Evolutionary conservation across 345 rosid species (phyloP).

Genomic region (Microcos paniculata): DNA sequence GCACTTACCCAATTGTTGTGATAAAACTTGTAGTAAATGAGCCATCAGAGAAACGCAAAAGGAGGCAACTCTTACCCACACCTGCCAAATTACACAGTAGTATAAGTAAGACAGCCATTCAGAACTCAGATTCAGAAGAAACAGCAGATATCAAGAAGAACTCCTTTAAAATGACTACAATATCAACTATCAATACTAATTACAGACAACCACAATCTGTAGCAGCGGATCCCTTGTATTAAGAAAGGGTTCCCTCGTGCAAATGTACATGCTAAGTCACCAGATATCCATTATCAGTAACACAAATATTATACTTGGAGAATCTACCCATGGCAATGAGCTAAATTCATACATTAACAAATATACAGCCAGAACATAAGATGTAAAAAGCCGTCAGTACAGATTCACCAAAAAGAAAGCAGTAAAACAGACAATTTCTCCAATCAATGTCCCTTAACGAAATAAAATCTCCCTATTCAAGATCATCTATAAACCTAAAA

Average conservation of each 20-base stretch:
- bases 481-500: neutral
- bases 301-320: neutral
- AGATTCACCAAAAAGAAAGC: neutral
- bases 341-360: neutral
- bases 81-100: slow-evolving; percentile 37
- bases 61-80: slow-evolving; percentile 96
- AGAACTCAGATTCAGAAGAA: neutral
- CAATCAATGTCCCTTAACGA: neutral
- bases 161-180: neutral
- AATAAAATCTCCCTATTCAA: neutral
- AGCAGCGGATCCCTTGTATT: neutral
- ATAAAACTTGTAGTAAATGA: slow-evolving; percentile 97
- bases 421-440: neutral
- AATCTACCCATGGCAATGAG: neutral
- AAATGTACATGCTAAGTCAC: neutral
- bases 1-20: slow-evolving; percentile 87
- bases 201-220: neutral
- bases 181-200: neutral
- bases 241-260: neutral
- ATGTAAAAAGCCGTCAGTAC: neutral
- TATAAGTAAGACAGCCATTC: neutral
- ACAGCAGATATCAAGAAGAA: neutral
- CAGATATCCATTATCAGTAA: neutral
- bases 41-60: slow-evolving; percentile 89
- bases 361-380: neutral